These are phyloP conservation scores for Talaromyces sp. DNA, from an alignment of 2,329 filamentous ascomycete species.

Conservation along the genomic window DNA sequence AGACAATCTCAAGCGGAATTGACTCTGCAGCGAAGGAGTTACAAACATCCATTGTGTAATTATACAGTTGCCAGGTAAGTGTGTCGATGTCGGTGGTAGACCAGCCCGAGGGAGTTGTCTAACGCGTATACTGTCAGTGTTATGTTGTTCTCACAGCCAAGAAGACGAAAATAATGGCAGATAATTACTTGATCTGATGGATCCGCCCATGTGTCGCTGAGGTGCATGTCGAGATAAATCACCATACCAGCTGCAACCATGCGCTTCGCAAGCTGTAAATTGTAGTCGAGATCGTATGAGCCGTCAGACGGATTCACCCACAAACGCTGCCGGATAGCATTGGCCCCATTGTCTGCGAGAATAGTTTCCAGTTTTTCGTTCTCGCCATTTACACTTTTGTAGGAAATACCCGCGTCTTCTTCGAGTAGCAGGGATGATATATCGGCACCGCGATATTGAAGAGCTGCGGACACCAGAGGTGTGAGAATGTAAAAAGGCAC, in stretches of 20 bases:
- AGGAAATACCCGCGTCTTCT: constrained; percentile 56
- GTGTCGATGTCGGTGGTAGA: constrained; percentile 51
- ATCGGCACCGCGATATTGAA: constrained; percentile 63
- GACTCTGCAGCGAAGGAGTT: constrained; percentile 55
- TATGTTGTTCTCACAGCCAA: not conserved
- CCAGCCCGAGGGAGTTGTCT: constrained; percentile 59
- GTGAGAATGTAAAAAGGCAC: constrained; percentile 9
- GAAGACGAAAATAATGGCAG: not conserved
- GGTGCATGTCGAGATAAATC: constrained; percentile 60
- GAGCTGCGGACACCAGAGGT: constrained; percentile 34
- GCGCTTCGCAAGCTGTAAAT: constrained; percentile 60
- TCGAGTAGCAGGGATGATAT: constrained; percentile 64
- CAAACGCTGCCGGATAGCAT: constrained; percentile 64
- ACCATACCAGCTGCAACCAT: constrained; percentile 58
- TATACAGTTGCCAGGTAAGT: constrained; percentile 59
- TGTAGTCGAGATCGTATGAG: constrained; percentile 65
- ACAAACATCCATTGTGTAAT: constrained; percentile 60
- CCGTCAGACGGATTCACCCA: constrained; percentile 65
- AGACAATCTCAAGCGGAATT: constrained; percentile 57
- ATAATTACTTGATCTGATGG: constrained; percentile 51
- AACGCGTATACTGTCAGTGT: not conserved
- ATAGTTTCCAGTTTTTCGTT: constrained; percentile 58
- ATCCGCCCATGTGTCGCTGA: constrained; percentile 67
- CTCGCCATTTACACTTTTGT: constrained; percentile 53
- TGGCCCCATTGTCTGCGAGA: constrained; percentile 57